Base-by-base conservation (phyloP, 108 stramenopile genomes). In the Cyclotella baltica region DNA sequence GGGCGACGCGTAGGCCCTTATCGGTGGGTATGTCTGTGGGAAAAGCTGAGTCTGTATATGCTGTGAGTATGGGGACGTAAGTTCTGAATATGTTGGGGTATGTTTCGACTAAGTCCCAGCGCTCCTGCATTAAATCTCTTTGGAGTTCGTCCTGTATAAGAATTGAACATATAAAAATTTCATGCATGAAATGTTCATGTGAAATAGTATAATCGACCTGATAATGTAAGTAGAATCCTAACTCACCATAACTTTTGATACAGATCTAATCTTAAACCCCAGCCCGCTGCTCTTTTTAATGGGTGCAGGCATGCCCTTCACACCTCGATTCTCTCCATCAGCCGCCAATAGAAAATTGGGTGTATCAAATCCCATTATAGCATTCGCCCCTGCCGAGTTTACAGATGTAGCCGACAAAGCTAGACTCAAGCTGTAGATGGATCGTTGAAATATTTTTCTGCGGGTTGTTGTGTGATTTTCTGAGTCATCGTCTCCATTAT, bases 81-180 rank as follows among this genome's bases (percentile, higher is more conserved):
- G 90, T 91, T 35, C 93, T 86, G 11, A 95, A 64, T 67, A 91
- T 89, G 2, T 80, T 74, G 1, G 93, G 93, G 79, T 95, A 95
- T 47, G 53, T 38, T 66, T 85, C 88, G 15, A 95, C 88, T 1
- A 91, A 64, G 67, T 92, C 93, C 87, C 91, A 95, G 73, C 91
- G 87, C 85, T 95, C 91, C 77, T 95, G 93, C 93, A 95, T 95
- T 55, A 95, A 80, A 74, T 95, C 93, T 23, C 93, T 75, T 79
- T 95, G 93, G 23, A 95, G 67, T 74, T 95, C 93, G 63, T 95
- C 93, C 91, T 92, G 10, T 70, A 29, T 18, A 67, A 27, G 4
- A 34, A 47, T 2, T 43, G 33, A 34, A 48, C 0, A 23, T 15
- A 71, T 8, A 46, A 72, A 63, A 27, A 61, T n/a, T 1, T 22